A percentile compares a stretch with the other conserved stretches of the same genome.
These are phyloP conservation scores for Teratosphaeriaceae sp. DNA, from an alignment of 2,329 filamentous ascomycete genomes.

Conservation along the genomic window DNA sequence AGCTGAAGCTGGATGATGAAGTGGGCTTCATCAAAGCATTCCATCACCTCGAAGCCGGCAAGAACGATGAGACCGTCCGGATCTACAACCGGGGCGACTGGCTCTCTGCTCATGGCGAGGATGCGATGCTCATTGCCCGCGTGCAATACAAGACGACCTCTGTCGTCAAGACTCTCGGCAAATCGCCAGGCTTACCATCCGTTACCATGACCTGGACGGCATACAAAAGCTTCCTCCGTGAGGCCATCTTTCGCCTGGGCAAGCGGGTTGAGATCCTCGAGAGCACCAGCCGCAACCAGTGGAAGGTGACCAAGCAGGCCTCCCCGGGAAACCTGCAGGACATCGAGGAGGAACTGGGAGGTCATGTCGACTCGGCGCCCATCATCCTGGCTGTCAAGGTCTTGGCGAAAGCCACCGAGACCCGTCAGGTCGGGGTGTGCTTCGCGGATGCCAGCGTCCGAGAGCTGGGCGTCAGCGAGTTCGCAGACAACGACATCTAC, in stretches of 20 bases:
- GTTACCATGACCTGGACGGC: constrained; percentile 95
- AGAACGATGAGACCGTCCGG: constrained; percentile 71
- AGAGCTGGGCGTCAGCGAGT: constrained; percentile 94
- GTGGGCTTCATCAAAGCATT: constrained; percentile 95
- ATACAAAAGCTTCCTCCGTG: constrained; percentile 89
- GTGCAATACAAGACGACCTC: constrained; percentile 95
- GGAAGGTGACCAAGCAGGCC: constrained; percentile 77
- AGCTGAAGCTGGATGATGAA: constrained; percentile 81
- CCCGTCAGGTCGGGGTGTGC: constrained; percentile 83
- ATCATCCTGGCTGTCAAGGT: constrained; percentile 96
- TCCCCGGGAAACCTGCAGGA: constrained; percentile 96
- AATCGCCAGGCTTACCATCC: constrained; percentile 77
- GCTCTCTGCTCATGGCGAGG: constrained; percentile 86
- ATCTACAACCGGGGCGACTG: constrained; percentile 93
- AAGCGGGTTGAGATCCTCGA: constrained; percentile 90
- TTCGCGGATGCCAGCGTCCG: constrained; percentile 96
- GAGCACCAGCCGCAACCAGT: constrained; percentile 72
- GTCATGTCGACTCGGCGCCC: constrained; percentile 79
- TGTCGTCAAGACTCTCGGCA: constrained; percentile 82
- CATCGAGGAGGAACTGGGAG: constrained; percentile 88
- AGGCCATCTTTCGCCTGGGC: constrained; percentile 84
- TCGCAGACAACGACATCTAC: constrained; percentile 97
- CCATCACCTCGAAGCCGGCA: constrained; percentile 68
- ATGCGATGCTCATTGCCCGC: constrained; percentile 76
- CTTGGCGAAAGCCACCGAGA: constrained; percentile 77